Conservation (phyloP, 2,329 filamentous ascomycete genomes). For the Exophiala lecanii-corni region DNA sequence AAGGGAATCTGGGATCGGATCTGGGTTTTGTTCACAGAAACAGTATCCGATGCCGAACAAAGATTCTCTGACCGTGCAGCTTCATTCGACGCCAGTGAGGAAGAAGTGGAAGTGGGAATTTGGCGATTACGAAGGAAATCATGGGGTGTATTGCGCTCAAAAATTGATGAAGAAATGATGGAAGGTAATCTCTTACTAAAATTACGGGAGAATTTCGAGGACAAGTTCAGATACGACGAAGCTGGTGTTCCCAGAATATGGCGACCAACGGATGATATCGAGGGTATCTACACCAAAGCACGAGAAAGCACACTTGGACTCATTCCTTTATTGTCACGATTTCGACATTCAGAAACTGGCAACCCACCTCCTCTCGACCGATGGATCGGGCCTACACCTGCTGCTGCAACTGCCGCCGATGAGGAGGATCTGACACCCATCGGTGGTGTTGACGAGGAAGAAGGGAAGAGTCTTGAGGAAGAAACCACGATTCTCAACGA, state of each 20-base stretch:
- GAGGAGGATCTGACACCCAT: slow-evolving; percentile 87
- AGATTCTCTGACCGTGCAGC: slow-evolving; percentile 83
- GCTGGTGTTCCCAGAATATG: slow-evolving; percentile 92
- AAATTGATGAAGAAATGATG: slow-evolving; percentile 96
- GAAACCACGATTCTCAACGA: slow-evolving; percentile 95
- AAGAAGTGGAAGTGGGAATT: slow-evolving; percentile 85
- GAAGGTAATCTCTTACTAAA: slow-evolving; percentile 95
- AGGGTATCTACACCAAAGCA: slow-evolving; percentile 87
- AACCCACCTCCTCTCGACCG: slow-evolving; percentile 70
- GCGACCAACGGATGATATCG: slow-evolving; percentile 94
- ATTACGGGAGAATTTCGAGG: slow-evolving; percentile 95
- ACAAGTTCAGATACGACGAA: slow-evolving; percentile 98
- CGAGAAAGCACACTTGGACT: slow-evolving; percentile 87
- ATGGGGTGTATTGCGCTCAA: slow-evolving; percentile 83
- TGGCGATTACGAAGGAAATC: slow-evolving; percentile 92
- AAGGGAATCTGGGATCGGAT: slow-evolving; percentile 94
- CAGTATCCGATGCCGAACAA: slow-evolving; percentile 78
- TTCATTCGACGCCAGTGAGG: slow-evolving; percentile 86
- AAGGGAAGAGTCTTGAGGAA: slow-evolving; percentile 89
- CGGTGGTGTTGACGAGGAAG: slow-evolving; percentile 89
- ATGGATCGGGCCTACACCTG: slow-evolving; percentile 77
- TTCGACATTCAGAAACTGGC: slow-evolving; percentile 70
- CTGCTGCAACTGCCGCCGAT: slow-evolving; percentile 70
- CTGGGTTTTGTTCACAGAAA: slow-evolving; percentile 78
- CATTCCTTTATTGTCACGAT: slow-evolving; percentile 81